Evolutionary conservation across 148 eudicot genomes (phyloP).

Genomic region (Chenopodium formosanum): DNA sequence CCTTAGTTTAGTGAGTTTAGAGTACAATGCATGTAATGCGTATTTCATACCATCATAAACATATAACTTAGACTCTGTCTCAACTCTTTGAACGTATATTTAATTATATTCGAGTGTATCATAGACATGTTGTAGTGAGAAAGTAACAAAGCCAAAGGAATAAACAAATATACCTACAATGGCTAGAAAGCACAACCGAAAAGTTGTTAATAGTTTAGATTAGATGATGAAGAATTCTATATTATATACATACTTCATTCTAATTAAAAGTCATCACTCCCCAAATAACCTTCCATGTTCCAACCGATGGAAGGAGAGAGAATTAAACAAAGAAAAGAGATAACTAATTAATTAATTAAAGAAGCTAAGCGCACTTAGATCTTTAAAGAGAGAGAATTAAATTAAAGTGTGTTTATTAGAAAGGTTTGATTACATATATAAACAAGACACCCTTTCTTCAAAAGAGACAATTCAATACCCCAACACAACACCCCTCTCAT

Average conservation of each 20-base stretch:
- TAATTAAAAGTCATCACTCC: not conserved
- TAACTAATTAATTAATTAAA: not conserved
- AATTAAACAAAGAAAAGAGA: not conserved
- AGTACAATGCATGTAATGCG: too few species aligned
- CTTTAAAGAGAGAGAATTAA: too few species aligned
- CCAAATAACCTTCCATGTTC: slow-evolving; percentile 5
- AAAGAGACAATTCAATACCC: slow-evolving; percentile 24
- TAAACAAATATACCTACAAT: not conserved
- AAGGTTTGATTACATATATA: slow-evolving; percentile 20
- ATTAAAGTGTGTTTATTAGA: not conserved
- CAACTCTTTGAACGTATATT: too few species aligned
- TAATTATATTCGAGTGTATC: not conserved
- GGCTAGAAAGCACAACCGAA: not conserved
- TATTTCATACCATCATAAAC: too few species aligned
- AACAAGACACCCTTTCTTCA: slow-evolving; percentile 23
- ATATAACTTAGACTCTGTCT: too few species aligned
- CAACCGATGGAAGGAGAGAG: not conserved
- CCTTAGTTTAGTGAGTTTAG: too few species aligned
- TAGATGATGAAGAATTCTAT: too few species aligned
- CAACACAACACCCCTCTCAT: slow-evolving; percentile 22
- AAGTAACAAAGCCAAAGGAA: not conserved
- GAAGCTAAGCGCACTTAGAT: not conserved
- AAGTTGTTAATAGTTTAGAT: not conserved
- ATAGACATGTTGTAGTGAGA: too few species aligned
- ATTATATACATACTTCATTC: too few species aligned